A percentile compares a stretch with the other conserved stretches of the same genome.
Conservation (phyloP, 352 stramenopile species). For the Globisporangium apiculatum region DNA sequence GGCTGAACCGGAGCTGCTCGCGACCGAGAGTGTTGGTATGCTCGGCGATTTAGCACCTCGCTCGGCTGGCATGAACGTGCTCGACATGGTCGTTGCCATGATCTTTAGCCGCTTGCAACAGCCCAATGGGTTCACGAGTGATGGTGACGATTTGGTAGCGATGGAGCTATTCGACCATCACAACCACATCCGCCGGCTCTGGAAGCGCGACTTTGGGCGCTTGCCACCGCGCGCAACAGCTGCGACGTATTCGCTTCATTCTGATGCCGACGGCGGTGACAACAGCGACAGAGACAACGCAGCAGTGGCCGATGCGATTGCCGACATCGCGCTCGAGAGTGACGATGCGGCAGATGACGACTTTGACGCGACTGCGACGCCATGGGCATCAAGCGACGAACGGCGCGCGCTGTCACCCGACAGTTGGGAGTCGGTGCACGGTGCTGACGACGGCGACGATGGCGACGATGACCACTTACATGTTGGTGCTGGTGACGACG, state of each 20-base stretch:
- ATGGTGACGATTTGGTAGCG: slow-evolving; percentile 5
- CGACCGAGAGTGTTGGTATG: slow-evolving; percentile 37
- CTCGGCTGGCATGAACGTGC: slow-evolving; percentile 56
- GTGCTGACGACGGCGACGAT: slow-evolving; percentile 10
- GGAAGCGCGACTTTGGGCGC: slow-evolving; percentile 81
- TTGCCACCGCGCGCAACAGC: slow-evolving; percentile 26
- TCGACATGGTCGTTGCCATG: slow-evolving; percentile 86
- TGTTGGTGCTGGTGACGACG: slow-evolving; percentile 20
- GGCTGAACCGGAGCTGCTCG: slow-evolving; percentile 42
- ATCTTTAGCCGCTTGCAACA: slow-evolving; percentile 75
- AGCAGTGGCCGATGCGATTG: slow-evolving; percentile 2
- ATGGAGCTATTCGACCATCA: slow-evolving; percentile 67
- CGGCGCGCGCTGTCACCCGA: slow-evolving; percentile 4
- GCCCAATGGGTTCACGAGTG: slow-evolving; percentile 25
- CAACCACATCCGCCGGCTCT: slow-evolving; percentile 69
- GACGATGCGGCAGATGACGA: slow-evolving; percentile 1
- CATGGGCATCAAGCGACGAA: slow-evolving; percentile 1
- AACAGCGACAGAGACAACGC: slow-evolving; percentile 8
- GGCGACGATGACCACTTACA: background rate
- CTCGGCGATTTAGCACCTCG: slow-evolving; percentile 14
- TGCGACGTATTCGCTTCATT: slow-evolving; percentile 4
- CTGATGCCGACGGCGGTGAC: slow-evolving; percentile 7
- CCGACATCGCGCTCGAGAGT: background rate
- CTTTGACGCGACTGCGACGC: slow-evolving; percentile 6
- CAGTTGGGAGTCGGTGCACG: slow-evolving; percentile 26